Percentiles rank a stretch among this genome's conserved stretches.
These are phyloP conservation scores for Emergomyces orientalis DNA, from an alignment of 2,329 filamentous ascomycete genomes.

Conservation along the genomic window DNA sequence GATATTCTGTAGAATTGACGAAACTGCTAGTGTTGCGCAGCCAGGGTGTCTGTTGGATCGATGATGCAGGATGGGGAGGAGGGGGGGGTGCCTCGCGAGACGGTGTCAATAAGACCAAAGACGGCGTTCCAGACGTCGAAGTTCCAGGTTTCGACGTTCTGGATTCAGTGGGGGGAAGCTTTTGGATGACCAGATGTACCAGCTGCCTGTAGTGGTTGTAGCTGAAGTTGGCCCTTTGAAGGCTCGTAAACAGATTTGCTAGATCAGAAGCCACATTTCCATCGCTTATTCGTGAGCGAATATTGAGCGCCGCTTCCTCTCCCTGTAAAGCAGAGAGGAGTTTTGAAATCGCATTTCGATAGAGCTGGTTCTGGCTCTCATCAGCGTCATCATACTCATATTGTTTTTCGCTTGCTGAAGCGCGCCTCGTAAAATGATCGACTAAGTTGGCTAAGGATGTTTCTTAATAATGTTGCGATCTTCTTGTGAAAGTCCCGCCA, in stretches of 20 bases:
- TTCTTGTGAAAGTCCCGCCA: too few species aligned
- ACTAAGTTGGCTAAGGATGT: too few species aligned
- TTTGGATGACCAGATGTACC: constrained; percentile 10
- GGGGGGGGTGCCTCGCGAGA: neutral
- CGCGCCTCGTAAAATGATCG: too few species aligned
- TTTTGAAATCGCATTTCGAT: too few species aligned
- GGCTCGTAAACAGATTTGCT: neutral
- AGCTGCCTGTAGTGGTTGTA: constrained; percentile 9
- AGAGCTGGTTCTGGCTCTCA: too few species aligned
- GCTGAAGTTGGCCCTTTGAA: constrained; percentile 8
- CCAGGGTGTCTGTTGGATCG: constrained; percentile 12
- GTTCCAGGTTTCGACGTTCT: constrained; percentile 2
- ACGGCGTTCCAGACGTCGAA: constrained; percentile 8
- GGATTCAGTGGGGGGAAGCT: neutral
- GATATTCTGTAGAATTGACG: constrained; percentile 16
- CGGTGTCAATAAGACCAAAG: constrained; percentile 6
- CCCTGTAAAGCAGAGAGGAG: too few species aligned
- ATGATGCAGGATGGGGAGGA: neutral
- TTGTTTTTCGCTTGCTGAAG: too few species aligned
- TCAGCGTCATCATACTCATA: too few species aligned
- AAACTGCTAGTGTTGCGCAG: constrained; percentile 18
- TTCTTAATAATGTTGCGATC: too few species aligned
- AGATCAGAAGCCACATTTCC: too few species aligned
- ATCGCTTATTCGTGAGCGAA: too few species aligned
- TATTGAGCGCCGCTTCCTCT: too few species aligned